Evolutionary conservation across 2,329 filamentous ascomycete species (phyloP).

Genomic region (Aureobasidium subglaciale): DNA sequence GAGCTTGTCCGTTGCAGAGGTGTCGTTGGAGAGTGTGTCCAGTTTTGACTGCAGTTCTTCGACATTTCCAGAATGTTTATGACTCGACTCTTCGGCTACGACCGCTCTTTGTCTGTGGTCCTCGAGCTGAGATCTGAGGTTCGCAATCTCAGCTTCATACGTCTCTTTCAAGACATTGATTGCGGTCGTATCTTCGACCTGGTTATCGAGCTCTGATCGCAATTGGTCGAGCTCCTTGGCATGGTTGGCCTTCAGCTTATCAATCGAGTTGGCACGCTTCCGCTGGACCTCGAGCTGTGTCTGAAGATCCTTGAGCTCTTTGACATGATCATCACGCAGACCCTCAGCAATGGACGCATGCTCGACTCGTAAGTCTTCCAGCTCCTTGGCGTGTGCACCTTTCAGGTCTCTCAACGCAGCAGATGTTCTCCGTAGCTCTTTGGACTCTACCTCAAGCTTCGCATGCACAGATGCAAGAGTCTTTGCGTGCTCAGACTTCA

Average conservation of each 20-base stretch:
- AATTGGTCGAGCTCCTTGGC: constrained; percentile 5
- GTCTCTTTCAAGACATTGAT: neutral
- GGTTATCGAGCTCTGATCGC: constrained; percentile 2
- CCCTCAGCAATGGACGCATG: neutral
- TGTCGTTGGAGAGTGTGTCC: neutral
- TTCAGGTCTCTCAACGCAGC: neutral
- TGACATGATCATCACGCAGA: constrained; percentile 17
- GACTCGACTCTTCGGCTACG: neutral
- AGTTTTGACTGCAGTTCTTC: neutral
- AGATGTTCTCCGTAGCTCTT: neutral
- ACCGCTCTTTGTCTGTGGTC: neutral
- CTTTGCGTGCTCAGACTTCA: constrained; percentile 6
- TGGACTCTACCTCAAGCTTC: neutral
- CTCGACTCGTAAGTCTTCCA: neutral
- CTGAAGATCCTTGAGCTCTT: constrained; percentile 21
- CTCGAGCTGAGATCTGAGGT: neutral
- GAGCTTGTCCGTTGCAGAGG: neutral
- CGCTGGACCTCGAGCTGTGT: constrained; percentile 22
- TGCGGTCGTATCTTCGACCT: neutral
- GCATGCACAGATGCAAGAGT: neutral
- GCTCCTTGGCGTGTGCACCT: constrained; percentile 5
- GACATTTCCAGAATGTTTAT: neutral
- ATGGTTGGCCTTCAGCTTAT: constrained; percentile 13
- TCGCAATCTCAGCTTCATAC: neutral
- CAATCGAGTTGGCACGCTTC: constrained; percentile 3